Conservation (phyloP, 2,329 filamentous ascomycete genomes). For the Sporothrix curviconia region DNA sequence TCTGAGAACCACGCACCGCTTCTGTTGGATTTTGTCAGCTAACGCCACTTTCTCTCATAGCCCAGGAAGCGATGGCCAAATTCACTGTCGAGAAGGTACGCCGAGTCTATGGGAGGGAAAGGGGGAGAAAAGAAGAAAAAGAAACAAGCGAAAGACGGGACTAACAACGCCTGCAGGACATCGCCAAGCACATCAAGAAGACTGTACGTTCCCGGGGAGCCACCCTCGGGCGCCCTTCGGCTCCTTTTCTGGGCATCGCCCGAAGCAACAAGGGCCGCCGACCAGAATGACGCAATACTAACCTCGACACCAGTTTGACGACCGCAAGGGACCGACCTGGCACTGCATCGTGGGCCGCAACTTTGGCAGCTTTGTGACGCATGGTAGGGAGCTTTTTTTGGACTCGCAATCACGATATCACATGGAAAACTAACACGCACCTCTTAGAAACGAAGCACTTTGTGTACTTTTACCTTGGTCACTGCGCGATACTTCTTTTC, state of each 20-base stretch:
- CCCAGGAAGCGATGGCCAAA: constrained; percentile 57
- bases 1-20: neutral
- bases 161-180: constrained; percentile 55
- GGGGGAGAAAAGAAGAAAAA: neutral
- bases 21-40: no score
- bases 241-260: no score
- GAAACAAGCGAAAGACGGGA: neutral
- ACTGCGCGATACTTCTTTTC: constrained; percentile 96
- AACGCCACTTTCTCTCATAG: constrained; percentile 28
- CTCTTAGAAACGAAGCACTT: constrained; percentile 92
- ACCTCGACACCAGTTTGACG: constrained; percentile 65
- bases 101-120: neutral
- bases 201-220: constrained; percentile 51
- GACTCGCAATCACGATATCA: neutral
- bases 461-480: constrained; percentile 99
- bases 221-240: no score
- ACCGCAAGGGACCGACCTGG: constrained; percentile 95
- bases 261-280: neutral
- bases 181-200: constrained; percentile 92
- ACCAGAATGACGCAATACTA: neutral
- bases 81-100: constrained; percentile 56
- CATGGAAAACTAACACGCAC: neutral
- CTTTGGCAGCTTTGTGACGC: constrained; percentile 98
- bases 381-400: constrained; percentile 57
- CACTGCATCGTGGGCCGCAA: constrained; percentile 98